Evolutionary conservation across 192 early-diverging fungal species (phyloP).

Genomic region (Coemansia furcata): DNA sequence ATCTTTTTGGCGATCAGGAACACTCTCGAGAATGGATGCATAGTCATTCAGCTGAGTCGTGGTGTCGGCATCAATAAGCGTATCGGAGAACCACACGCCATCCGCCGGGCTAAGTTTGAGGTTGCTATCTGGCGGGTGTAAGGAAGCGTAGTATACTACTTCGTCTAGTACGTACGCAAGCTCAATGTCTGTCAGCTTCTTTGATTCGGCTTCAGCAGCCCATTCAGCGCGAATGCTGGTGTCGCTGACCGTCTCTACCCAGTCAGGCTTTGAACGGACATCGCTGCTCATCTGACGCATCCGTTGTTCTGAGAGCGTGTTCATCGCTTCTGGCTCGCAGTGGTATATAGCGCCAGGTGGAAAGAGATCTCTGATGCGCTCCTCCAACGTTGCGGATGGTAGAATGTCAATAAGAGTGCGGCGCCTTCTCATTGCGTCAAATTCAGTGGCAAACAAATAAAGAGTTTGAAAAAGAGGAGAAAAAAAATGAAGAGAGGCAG

Average conservation of each 20-base stretch:
- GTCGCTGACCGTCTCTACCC: conserved; percentile 31
- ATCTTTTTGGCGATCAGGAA: neutral
- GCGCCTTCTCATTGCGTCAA: no score
- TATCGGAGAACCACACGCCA: conserved; percentile 38
- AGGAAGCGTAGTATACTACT: conserved; percentile 30
- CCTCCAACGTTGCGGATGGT: no score
- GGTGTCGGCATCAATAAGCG: conserved; percentile 17
- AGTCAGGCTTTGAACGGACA: conserved; percentile 50
- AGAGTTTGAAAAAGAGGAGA: no score
- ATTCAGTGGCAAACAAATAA: no score
- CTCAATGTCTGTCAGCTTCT: conserved; percentile 33
- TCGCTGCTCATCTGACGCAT: conserved; percentile 30
- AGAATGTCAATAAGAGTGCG: no score
- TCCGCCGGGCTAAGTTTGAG: conserved; percentile 26
- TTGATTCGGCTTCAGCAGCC: conserved; percentile 13
- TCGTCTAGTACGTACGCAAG: conserved; percentile 47
- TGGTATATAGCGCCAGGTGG: conserved; percentile 11
- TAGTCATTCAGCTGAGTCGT: conserved; percentile 1
- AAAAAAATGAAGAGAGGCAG: no score
- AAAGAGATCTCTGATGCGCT: neutral
- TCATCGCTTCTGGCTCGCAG: neutral
- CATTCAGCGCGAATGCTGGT: conserved; percentile 21
- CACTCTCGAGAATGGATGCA: neutral
- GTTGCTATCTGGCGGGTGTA: conserved; percentile 19
- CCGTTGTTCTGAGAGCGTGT: conserved; percentile 23